phyloP scores from a whole-genome alignment of 2,329 filamentous ascomycete genomes.

The Colletotrichum musae region DNA sequence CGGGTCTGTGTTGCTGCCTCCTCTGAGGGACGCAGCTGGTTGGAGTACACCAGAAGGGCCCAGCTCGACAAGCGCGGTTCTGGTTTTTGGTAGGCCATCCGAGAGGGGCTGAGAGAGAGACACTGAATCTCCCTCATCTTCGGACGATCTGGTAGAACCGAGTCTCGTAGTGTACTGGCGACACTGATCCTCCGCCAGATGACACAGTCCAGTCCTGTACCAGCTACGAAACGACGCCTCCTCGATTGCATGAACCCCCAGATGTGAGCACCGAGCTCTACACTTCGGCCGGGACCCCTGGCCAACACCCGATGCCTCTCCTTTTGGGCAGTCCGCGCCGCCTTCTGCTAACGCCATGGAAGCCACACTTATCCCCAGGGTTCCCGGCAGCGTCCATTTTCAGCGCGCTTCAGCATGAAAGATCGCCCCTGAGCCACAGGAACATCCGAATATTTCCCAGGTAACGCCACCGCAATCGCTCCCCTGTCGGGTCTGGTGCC shows the following conservation, averaged over 20 bases:
- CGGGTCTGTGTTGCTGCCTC: slow-evolving; percentile 29
- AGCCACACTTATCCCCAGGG: slow-evolving; percentile 25
- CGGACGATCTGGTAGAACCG: slow-evolving; percentile 39
- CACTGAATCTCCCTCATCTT: slow-evolving; percentile 20
- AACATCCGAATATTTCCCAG: slow-evolving; percentile 29
- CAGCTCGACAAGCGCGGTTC: slow-evolving; percentile 24
- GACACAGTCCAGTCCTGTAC: slow-evolving; percentile 32
- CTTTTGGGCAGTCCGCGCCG: slow-evolving; percentile 11
- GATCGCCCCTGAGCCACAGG: slow-evolving; percentile 41
- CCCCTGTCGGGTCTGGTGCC: slow-evolving; percentile 17
- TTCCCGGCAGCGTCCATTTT: slow-evolving; percentile 15
- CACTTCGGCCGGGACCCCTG: slow-evolving; percentile 18
- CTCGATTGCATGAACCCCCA: slow-evolving; percentile 32
- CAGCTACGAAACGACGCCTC: slow-evolving; percentile 35
- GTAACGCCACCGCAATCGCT: slow-evolving; percentile 30
- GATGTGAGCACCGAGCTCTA: not conserved
- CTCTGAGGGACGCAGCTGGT: slow-evolving; percentile 32
- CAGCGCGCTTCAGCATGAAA: slow-evolving; percentile 33
- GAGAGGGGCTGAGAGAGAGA: slow-evolving; percentile 11
- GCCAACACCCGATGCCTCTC: slow-evolving; percentile 7
- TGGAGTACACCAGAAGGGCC: slow-evolving; percentile 21
- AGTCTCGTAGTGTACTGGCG: slow-evolving; percentile 34
- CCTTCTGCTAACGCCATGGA: slow-evolving; percentile 20
- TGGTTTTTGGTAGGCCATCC: slow-evolving; percentile 14
- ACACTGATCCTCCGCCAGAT: slow-evolving; percentile 31